Base-by-base conservation (phyloP, 108 stramenopile genomes). In the Discostella stelligeroides region DNA sequence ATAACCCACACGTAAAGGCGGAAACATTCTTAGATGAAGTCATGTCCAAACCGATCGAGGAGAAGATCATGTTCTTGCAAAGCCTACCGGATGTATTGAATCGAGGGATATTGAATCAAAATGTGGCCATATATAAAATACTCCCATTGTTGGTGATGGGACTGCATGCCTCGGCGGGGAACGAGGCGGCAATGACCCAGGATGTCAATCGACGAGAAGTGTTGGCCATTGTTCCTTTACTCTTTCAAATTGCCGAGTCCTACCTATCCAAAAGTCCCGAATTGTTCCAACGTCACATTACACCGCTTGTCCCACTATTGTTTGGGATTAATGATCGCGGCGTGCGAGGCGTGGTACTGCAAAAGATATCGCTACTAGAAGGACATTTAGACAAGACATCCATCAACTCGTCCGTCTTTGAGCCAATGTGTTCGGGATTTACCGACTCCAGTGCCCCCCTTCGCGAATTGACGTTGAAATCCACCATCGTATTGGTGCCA, bases 381-480 rank as follows among this genome's bases (percentile, higher is more conserved):
- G 60, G 81, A 37, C 81, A 89, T 62, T 59, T 95, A 45, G 88
- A 88, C 60, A 83, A 86, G 20, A 71, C 66, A 17, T 28, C 85
- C 0, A 50, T 93, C 46, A 96, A 96, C 72, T 25, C 72, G 56
- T 59, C 76, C 47, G 93, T 96, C 9, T 93, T 92, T 66, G 92
- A 92, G 53, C 95, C 95, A 1, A 84, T 93, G 68, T 96, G 95
- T 70, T 87, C 86, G 50, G 95, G 95, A 43, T 96, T 96, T 75
- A 85, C 88, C 17, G 95, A 96, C 72, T 85, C 86, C 23, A 77
- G 70, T 67, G 73, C 80, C 8, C 79, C 90, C n/a, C 64, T 96
- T 15, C 79, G 95, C 9, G 95, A 96, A 73, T 66, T 96, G 30
- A 96, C 95, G 0, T 75, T 96, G 14, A 96, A 96, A 58, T 85